A percentile compares a stretch with the other conserved stretches of the same genome.
phyloP scores from a whole-genome alignment of 306 rosid species.

The Casuarina cunninghamiana region DNA sequence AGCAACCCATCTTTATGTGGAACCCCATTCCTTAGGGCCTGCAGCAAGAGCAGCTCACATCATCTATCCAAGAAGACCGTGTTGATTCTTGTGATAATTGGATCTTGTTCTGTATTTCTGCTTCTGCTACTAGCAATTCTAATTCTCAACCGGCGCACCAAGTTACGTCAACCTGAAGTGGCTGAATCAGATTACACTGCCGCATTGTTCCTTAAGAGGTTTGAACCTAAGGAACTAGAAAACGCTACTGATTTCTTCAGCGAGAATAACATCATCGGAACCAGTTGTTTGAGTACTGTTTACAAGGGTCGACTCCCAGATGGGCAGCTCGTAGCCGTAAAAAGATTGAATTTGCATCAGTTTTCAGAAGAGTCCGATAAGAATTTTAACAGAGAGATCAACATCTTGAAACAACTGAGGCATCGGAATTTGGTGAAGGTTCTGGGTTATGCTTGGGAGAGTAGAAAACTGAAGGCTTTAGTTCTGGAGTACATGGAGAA shows the following conservation, averaged over 20 bases:
- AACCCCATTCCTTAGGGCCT: slow-evolving; percentile 41
- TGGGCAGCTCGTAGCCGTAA: slow-evolving; percentile 58
- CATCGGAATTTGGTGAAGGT: slow-evolving; percentile 87
- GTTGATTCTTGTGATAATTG: slow-evolving; percentile 42
- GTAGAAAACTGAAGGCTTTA: slow-evolving; percentile 73
- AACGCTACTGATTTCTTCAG: slow-evolving; percentile 63
- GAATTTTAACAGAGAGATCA: slow-evolving; percentile 65
- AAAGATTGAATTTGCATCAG: slow-evolving; percentile 65
- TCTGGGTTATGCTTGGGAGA: slow-evolving; percentile 88
- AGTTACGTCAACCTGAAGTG: slow-evolving; percentile 11
- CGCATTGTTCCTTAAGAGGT: slow-evolving; percentile 62
- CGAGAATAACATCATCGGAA: slow-evolving; percentile 52
- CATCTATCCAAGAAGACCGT: slow-evolving; percentile 50
- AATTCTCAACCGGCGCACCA: slow-evolving; percentile 23
- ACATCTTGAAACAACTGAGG: slow-evolving; percentile 67
- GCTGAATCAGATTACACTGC: slow-evolving; percentile 32
- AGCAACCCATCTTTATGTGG: slow-evolving; percentile 84
- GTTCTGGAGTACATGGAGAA: slow-evolving; percentile 78
- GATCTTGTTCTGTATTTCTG: slow-evolving; percentile 45
- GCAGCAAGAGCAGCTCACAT: slow-evolving; percentile 38
- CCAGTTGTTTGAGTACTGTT: slow-evolving; percentile 83
- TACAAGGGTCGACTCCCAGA: slow-evolving; percentile 64
- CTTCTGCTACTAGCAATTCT: slow-evolving; percentile 36
- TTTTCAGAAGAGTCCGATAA: slow-evolving; percentile 65
- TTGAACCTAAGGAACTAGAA: slow-evolving; percentile 54